phyloP scores from a whole-genome alignment of 73 alveolate genomes.

The Paramecium octaurelia region DNA sequence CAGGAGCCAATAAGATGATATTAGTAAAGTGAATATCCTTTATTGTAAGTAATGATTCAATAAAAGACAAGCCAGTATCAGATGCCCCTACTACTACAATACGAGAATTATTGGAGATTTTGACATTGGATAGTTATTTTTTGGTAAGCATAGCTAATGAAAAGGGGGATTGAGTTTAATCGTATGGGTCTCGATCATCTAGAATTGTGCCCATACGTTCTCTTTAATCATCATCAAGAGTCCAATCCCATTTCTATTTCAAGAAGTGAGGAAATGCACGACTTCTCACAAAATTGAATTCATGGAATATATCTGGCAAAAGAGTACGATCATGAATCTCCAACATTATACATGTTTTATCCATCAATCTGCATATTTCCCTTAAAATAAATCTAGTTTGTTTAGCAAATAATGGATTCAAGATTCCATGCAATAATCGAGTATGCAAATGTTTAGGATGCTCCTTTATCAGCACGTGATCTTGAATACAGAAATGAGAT shows the following conservation, averaged over 20 bases:
- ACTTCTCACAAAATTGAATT: slow-evolving; percentile 86
- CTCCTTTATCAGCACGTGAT: slow-evolving; percentile 85
- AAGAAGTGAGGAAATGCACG: slow-evolving; percentile 98
- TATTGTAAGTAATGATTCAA: slow-evolving; percentile 91
- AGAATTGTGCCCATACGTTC: slow-evolving; percentile 80
- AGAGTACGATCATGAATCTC: slow-evolving; percentile 89
- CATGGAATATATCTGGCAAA: slow-evolving; percentile 94
- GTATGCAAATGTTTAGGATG: slow-evolving; percentile 94
- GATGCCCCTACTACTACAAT: slow-evolving; percentile 97
- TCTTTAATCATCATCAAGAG: slow-evolving; percentile 71
- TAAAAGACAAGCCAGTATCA: slow-evolving; percentile 97
- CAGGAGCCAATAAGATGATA: slow-evolving; percentile 95
- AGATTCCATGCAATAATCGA: slow-evolving; percentile 82
- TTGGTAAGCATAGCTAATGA: slow-evolving; percentile 91
- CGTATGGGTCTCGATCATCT: slow-evolving; percentile 89
- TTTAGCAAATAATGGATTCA: slow-evolving; percentile 86
- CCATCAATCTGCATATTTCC: slow-evolving; percentile 90
- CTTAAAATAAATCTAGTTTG: slow-evolving; percentile 80
- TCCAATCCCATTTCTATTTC: slow-evolving; percentile 89
- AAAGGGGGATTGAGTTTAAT: slow-evolving; percentile 90
- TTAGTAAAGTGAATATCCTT: slow-evolving; percentile 92
- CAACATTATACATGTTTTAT: slow-evolving; percentile 92
- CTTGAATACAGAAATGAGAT: slow-evolving; percentile 89
- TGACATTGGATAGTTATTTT: slow-evolving; percentile 86
- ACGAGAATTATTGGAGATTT: slow-evolving; percentile 94